Base-by-base conservation (phyloP, 2,329 filamentous ascomycete genomes). In the Pseudogymnoascus sp. region DNA sequence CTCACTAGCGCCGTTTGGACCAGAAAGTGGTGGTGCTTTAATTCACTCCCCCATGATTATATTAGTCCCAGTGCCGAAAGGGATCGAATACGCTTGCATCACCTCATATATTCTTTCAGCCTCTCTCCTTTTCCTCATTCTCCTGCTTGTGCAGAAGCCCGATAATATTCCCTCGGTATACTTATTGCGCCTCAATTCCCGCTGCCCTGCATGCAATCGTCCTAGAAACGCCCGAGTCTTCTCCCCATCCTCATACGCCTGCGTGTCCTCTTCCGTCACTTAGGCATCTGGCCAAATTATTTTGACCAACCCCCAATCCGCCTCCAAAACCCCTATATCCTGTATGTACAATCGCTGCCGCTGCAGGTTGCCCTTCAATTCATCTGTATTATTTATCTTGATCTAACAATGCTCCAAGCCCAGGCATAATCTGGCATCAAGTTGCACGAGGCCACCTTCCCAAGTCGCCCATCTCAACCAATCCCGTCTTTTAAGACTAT, bases 141-240 rank as follows among this genome's bases (percentile, higher is more conserved):
- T 53, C 28, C 47, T 53, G 47, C 47, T 53, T 53, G 47, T 33
- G 47, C 47, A 53, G 47, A 53, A 53, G 47, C 47, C 28, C 15
- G 47, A 33, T 53, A 53, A 53, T 53, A 53, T 53, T 53, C 28
- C 33, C 47, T 20, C 47, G 11, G 47, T 53, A 53, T 53, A 53
- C 47, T 33, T 53, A 53, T 53, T 53, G 47, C 47, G 47, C 18
- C 11, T 53, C 57, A 39, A 58, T 58, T 58, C 57, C 57, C 22
- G 57, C 57, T 38, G 33, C 33, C 33, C 57, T 58, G 33, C 57
- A 58, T 37, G 57, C 57, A 58, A 58, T 58, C 33, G 57, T 39
- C 22, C 33, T 39, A 37, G 57, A 58, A 58, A 53, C 47, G 47
- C 47, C 47, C 47, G 25, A 53, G 47, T 33, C 47, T 53, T 2